A percentile compares a stretch with the other conserved stretches of the same genome.
Conservation (phyloP, 2,329 filamentous ascomycete species). For the Hymenoscyphus fraxineus region DNA sequence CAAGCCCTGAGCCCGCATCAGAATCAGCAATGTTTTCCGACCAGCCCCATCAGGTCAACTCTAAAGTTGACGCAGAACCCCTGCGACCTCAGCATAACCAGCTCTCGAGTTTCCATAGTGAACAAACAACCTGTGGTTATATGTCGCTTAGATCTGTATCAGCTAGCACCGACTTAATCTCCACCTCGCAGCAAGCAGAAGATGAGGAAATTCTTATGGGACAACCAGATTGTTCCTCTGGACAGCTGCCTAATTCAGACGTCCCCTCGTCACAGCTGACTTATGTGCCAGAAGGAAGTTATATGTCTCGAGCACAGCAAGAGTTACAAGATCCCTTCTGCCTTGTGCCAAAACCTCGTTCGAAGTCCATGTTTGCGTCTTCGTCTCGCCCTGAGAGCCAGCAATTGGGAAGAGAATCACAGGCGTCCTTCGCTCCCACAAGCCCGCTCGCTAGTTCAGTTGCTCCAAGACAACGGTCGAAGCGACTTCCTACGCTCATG, state of each 20-base stretch:
- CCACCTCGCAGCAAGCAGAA: not conserved
- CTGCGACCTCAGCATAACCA: not conserved
- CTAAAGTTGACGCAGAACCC: not conserved
- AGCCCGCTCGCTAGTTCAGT: not conserved
- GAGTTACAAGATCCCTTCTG: conserved; percentile 4
- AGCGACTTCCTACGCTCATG: not conserved
- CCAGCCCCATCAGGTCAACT: not conserved
- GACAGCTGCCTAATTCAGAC: not conserved
- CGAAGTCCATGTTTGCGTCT: conserved; percentile 7
- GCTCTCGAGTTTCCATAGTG: not conserved
- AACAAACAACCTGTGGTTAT: not conserved
- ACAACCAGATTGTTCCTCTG: not conserved
- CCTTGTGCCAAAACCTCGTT: not conserved
- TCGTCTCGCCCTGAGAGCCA: not conserved
- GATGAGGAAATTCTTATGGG: not conserved
- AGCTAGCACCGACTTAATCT: not conserved
- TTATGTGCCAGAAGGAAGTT: conserved; percentile 7
- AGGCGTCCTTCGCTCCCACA: not conserved
- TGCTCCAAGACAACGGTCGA: not conserved
- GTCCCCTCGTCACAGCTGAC: conserved; percentile 6
- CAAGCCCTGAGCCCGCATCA: not conserved
- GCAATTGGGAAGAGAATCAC: not conserved
- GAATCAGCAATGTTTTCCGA: not conserved
- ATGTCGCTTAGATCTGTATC: not conserved
- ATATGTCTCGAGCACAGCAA: conserved; percentile 11